Percentiles rank a stretch among this genome's conserved stretches.
Conservation (phyloP, 495 filamentous ascomycete species). For the Hypoxylon crocopeplum region DNA sequence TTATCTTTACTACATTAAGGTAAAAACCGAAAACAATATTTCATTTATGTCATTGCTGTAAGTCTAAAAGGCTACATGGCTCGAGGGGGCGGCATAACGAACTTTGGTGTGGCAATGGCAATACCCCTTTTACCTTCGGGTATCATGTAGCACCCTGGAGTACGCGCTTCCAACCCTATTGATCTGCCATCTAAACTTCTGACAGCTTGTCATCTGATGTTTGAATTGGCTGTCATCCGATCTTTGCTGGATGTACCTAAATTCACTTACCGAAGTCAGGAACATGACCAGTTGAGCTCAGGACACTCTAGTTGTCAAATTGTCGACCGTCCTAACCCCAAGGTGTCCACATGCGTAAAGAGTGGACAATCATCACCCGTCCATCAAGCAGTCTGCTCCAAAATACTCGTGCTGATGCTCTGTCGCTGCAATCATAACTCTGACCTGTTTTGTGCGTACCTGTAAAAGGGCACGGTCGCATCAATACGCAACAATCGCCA, state of each 20-base stretch:
- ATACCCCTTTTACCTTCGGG: not conserved
- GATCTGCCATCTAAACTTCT: slow-evolving; percentile 22
- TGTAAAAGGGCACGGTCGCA: too few relatives aligned
- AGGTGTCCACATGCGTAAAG: not conserved
- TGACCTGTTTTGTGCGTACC: too few relatives aligned
- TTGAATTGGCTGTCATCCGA: slow-evolving; percentile 2
- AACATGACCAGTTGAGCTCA: not conserved
- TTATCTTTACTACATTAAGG: too few relatives aligned
- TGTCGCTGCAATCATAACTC: too few relatives aligned
- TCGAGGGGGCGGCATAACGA: not conserved
- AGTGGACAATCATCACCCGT: not conserved
- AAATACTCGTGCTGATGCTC: too few relatives aligned
- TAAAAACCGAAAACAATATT: too few relatives aligned
- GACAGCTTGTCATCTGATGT: slow-evolving; percentile 23
- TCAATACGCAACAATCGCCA: too few relatives aligned
- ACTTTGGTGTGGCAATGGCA: slow-evolving; percentile 13
- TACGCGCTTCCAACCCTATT: slow-evolving; percentile 17
- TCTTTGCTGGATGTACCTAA: not conserved
- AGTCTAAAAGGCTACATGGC: too few relatives aligned
- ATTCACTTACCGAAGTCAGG: not conserved
- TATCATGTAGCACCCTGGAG: slow-evolving; percentile 11
- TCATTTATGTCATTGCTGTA: too few relatives aligned
- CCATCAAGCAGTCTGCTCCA: too few relatives aligned
- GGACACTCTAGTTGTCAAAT: not conserved
- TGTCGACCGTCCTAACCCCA: not conserved